A percentile compares a stretch with the other conserved stretches of the same genome.
These are phyloP conservation scores for Aureobasidium uvarum DNA, from an alignment of 2,329 filamentous ascomycete species.

Conservation along the genomic window DNA sequence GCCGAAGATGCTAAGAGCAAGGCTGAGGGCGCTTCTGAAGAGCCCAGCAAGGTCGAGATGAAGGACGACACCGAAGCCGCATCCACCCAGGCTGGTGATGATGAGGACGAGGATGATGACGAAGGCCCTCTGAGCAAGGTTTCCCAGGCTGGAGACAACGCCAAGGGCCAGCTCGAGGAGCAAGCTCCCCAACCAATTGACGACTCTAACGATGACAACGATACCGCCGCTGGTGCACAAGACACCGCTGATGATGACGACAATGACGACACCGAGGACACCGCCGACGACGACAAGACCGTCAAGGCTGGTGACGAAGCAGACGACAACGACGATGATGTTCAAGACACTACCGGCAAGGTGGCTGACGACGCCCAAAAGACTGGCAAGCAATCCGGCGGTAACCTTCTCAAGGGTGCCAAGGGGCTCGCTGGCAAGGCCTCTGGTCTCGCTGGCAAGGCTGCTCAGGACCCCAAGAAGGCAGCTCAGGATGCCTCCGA, in stretches of 20 bases:
- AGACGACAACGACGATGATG: constrained; percentile 36
- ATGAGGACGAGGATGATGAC: constrained; percentile 40
- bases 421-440: constrained; percentile 50
- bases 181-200: constrained; percentile 49
- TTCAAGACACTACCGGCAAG: constrained; percentile 36
- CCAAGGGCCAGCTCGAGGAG: constrained; percentile 47
- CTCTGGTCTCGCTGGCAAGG: constrained; percentile 48
- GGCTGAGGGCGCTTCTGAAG: constrained; percentile 39
- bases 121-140: constrained; percentile 47
- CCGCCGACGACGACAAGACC: constrained; percentile 44
- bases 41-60: constrained; percentile 40
- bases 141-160: constrained; percentile 47
- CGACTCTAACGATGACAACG: constrained; percentile 43
- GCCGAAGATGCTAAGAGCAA: constrained; percentile 41
- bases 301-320: constrained; percentile 44
- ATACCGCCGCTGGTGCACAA: constrained; percentile 43
- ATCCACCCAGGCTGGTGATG: constrained; percentile 35
- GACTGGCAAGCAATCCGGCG: constrained; percentile 38
- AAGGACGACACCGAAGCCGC: constrained; percentile 38
- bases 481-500: constrained; percentile 36
- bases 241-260: constrained; percentile 47
- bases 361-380: constrained; percentile 36
- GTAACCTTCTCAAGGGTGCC: constrained; percentile 46
- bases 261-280: constrained; percentile 38
- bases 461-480: constrained; percentile 40